phyloP scores from a whole-genome alignment of 352 stramenopile species.

The Phytophthora ramorum region DNA sequence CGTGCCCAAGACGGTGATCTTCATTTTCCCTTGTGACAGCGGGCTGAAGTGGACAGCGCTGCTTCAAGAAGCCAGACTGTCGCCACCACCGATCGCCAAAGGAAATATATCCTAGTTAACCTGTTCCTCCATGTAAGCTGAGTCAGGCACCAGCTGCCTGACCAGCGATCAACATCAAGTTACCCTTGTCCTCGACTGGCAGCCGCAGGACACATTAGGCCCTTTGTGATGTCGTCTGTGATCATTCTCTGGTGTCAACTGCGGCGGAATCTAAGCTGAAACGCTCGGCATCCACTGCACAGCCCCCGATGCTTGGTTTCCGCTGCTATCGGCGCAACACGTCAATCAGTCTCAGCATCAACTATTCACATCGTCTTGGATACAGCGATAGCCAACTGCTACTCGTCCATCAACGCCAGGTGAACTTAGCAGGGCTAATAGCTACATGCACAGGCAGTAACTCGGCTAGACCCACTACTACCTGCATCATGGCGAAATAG shows the following conservation, averaged over 20 bases:
- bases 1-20: too few species aligned
- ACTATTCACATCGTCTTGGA: not conserved
- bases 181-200: not conserved
- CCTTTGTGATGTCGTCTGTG: not conserved
- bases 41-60: not conserved
- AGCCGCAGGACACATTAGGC: not conserved
- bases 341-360: not conserved
- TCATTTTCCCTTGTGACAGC: too few species aligned
- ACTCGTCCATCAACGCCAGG: not conserved
- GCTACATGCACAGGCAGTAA: not conserved
- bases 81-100: not conserved
- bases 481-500: not conserved
- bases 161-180: not conserved
- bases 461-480: not conserved
- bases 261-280: not conserved
- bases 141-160: not conserved
- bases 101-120: not conserved
- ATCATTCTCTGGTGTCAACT: not conserved
- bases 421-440: not conserved
- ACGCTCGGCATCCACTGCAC: not conserved
- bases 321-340: not conserved
- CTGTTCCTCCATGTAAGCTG: not conserved
- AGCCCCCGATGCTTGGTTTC: not conserved
- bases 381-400: not conserved
- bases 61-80: not conserved